Evolutionary conservation across 2,329 filamentous ascomycete genomes (phyloP), one percentile per base, ranked within the genome.

Genomic region (Aspergillus clavatus): DNA sequence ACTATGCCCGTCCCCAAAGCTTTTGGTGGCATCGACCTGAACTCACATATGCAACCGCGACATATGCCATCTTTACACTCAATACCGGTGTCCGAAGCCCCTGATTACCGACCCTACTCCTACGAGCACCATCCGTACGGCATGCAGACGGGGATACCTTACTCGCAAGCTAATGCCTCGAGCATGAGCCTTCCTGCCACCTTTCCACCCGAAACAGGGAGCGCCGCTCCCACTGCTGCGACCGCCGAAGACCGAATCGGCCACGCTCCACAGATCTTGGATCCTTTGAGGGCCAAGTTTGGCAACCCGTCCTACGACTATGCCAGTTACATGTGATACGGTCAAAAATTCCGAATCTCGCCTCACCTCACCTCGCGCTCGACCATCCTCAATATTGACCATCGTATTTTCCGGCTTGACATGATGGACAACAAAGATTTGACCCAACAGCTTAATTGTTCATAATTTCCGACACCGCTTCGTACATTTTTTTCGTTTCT

Each of bases 111-210:
- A 33, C 48, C 59, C 11, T 65, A 58, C 37, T 44, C 63, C 12
- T 63, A 66, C 38, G 59, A 56, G 16, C 45, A 55, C 27, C 48
- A 62, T 11, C 55, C 63, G 3, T 59, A 55, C 23, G 46, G 59
- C 26, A 59, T 61, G 43, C 58, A 52, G 29, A 53, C 59, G 21
- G 50, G 53, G 5, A 55, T 66, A 19, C 60, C 63, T 1, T 70
- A 61, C 43, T 53, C 56, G 7, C 62, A 66, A 40, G 56, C 59
- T 26, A 66, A 62, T 31, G 46, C 65, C 16, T 65, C 66, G n/a
- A 60, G 54, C 21, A 50, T 69, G 46, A 68, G 58, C 36, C 60
- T 68, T 10, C 63, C 66, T 8, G 56, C 63, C 1, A 61, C 66
- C 5, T 64, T 60, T 36, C 60, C 60, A 12, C 55, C 60, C n/a